Evolutionary conservation across 2,329 filamentous ascomycete species (phyloP).

Genomic region (Coleophoma eucalyptorum): DNA sequence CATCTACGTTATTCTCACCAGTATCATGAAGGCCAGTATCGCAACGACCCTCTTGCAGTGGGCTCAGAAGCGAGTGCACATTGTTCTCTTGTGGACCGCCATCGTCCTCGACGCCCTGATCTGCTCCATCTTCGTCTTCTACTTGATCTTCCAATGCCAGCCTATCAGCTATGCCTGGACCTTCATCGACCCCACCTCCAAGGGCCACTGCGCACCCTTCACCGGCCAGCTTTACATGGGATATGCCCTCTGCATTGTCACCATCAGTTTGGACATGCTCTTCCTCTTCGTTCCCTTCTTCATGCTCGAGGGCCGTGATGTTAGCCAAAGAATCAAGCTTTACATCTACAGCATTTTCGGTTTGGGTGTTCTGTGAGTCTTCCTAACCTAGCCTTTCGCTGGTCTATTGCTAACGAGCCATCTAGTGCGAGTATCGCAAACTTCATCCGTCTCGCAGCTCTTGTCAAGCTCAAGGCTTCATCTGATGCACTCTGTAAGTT

Average conservation of each 20-base stretch:
- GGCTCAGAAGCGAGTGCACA: conserved; percentile 8
- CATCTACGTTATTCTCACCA: conserved; percentile 16
- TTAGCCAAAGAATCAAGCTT: conserved; percentile 7
- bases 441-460: conserved; percentile 15
- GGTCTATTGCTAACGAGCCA: conserved; percentile 2
- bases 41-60: conserved; percentile 13
- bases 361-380: conserved; percentile 14
- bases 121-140: conserved; percentile 7
- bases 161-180: conserved; percentile 14
- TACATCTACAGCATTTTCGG: conserved; percentile 15
- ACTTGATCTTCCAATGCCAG: conserved; percentile 12
- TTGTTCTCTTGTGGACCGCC: conserved; percentile 8
- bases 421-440: conserved; percentile 17
- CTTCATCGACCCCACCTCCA: conserved; percentile 8
- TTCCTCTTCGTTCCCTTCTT: conserved; percentile 89
- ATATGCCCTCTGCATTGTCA: conserved; percentile 14
- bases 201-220: conserved; percentile 10
- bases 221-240: conserved; percentile 11
- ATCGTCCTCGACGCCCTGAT: conserved; percentile 13
- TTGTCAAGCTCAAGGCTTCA: conserved; percentile 12
- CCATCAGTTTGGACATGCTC: conserved; percentile 15
- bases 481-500: conserved; percentile 16
- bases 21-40: conserved; percentile 16
- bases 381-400: no score
- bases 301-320: conserved; percentile 50